Conservation (phyloP, 805 yeast genomes). For the Grigorovia humatica region DNA sequence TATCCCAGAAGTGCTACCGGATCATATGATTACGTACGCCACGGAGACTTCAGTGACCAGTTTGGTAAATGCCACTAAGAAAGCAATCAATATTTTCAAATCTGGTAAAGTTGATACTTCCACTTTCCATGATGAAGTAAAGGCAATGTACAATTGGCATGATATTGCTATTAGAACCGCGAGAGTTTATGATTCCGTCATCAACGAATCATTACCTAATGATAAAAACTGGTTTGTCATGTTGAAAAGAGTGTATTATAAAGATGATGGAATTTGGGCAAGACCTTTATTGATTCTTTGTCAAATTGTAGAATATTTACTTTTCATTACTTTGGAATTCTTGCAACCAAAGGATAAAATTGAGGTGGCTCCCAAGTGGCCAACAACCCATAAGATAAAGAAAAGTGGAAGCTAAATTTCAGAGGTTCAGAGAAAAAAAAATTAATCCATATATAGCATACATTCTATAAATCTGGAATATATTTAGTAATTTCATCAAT, state of each 20-base stretch:
- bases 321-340: constrained; percentile 56
- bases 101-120: constrained; percentile 57
- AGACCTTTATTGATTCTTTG: constrained; percentile 76
- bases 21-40: constrained; percentile 87
- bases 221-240: constrained; percentile 49
- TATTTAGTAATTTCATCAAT: neutral
- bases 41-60: constrained; percentile 74
- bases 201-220: constrained; percentile 27
- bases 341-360: constrained; percentile 56
- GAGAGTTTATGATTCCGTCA: constrained; percentile 52
- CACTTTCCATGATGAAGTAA: constrained; percentile 66
- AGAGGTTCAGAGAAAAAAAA: no score
- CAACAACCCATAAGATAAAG: constrained; percentile 19
- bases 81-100: constrained; percentile 56
- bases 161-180: constrained; percentile 84
- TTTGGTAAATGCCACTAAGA: constrained; percentile 55
- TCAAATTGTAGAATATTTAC: constrained; percentile 65
- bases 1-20: constrained; percentile 90
- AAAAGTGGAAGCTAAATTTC: no score
- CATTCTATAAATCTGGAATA: neutral
- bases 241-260: constrained; percentile 49
- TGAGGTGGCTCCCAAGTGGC: constrained; percentile 81
- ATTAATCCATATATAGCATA: no score
- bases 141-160: constrained; percentile 82
- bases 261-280: constrained; percentile 67